Evolutionary conservation across 2,329 filamentous ascomycete species (phyloP).

Genomic region (Colletotrichum cordylinicola): DNA sequence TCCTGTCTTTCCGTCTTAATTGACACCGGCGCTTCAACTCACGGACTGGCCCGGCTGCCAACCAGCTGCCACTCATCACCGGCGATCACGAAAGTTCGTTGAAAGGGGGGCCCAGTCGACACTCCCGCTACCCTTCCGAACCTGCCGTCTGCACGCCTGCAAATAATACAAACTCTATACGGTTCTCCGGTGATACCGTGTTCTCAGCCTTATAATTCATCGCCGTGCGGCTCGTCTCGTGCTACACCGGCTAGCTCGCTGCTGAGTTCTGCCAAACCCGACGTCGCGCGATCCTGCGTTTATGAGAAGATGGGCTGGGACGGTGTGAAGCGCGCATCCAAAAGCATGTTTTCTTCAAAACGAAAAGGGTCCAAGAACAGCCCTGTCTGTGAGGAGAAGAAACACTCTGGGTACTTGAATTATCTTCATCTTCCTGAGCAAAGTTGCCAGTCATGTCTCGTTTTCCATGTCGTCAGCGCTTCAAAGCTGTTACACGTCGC

Average conservation of each 20-base stretch:
- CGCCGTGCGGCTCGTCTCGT: not conserved
- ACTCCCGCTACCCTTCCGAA: not conserved
- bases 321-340: conserved; percentile 38
- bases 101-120: not conserved
- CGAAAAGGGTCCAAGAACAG: conserved; percentile 26
- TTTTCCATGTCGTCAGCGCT: not conserved
- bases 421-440: conserved; percentile 2
- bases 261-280: not conserved
- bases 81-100: not conserved
- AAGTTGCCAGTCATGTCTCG: conserved; percentile 5
- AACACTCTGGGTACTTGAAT: conserved; percentile 18
- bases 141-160: not conserved
- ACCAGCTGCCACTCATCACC: conserved; percentile 1
- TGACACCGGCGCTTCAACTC: conserved; percentile 10
- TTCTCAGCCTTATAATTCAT: not conserved
- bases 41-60: conserved; percentile 12
- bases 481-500: not conserved
- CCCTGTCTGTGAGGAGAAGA: conserved; percentile 7
- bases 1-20: conserved; percentile 9
- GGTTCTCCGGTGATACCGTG: not conserved
- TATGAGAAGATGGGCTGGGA: conserved; percentile 41
- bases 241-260: not conserved
- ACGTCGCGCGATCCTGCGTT: not conserved
- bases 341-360: conserved; percentile 36
- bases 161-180: not conserved